Evolutionary conservation across 2,329 filamentous ascomycete genomes (phyloP), one percentile per base, ranked within the genome.

Genomic region (Fusarium brachygibbosum): DNA sequence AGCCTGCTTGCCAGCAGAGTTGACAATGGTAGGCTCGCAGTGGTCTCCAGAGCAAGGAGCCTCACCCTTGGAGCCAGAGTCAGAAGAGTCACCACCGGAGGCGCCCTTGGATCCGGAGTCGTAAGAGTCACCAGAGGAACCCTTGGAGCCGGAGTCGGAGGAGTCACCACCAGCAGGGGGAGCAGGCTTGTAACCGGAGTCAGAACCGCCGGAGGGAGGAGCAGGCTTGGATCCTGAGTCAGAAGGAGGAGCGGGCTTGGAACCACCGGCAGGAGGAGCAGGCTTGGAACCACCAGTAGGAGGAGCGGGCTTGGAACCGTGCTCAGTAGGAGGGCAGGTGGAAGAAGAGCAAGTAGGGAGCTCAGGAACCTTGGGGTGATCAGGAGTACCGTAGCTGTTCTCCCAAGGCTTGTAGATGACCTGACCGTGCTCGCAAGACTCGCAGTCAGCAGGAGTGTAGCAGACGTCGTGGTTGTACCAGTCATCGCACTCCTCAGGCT

Each of bases 341-440:
- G 59, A 19, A 14, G 42, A 44, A 25, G 54, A 45, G 48, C 63
- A 58, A 32, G 29, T 29, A 19, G 68, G 63, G 12, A 55, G n/a
- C 37, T 46, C 35, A 31, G 48, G 28, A 32, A 54, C n/a, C 29
- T 42, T 42, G n/a, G 56, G 51, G 45, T 59, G 28, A 28, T 52
- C 46, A 31, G 67, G 67, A 10, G 53, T 65, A 50, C 56, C 58
- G 34, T 40, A 53, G 38, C 25, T 48, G 49, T 63, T 68, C 66
- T 74, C 62, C 50, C 49, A 70, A 46, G 71, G 70, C 72, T 72
- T 72, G 70, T 72, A 74, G 66, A 66, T 35, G 16, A 66, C n/a
- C 14, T 66, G 53, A 4, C 68, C 70, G 10, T 59, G 23, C 57
- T 68, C 38, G 42, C 68, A 71, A 14, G 32, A 35, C 0, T 71